Base-by-base conservation (phyloP, 2,329 filamentous ascomycete species). In the Apiospora saccharicola region DNA sequence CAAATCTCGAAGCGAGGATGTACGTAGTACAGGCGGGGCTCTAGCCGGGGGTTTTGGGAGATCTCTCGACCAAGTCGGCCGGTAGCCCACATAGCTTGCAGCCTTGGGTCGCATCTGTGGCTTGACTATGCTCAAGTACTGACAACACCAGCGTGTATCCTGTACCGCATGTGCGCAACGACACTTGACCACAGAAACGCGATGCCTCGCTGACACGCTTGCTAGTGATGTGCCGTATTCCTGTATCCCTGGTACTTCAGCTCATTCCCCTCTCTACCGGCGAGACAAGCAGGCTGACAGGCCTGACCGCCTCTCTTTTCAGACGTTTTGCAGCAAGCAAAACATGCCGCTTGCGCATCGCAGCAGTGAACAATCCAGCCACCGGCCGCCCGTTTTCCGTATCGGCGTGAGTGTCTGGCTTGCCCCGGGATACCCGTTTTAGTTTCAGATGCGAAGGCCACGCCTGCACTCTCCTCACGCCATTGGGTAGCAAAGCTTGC, bases 61-160 rank as follows among this genome's bases (percentile, higher is more conserved):
- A 64, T 64, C 57, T 64, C 57, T 41, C 57, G 57, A 64, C 57
- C 34, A 37, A 64, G 57, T 37, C 41, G 57, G 57, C 34, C 57
- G 53, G 30, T n/a, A 64, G 34, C 34, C 57, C 57, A 64, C 57
- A 41, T 64, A 14, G 34, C 57, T 5, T 64, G 57, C 57, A 64
- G 57, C 57, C 57, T 64, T 64, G 57, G 57, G 57, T 64, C 57
- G 57, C 57, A 64, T 64, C 57, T 64, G 57, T 64, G 57, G 57
- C 57, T 64, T 64, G 57, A 64, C 34, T 22, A 8, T 3, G 22
- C 19, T 26, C 13, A 64, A 64, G 57, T 64, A 64, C 57, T 64
- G 19, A 41, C 57, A 64, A 41, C 30, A 13, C n/a, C 8, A 8
- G 19, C 57, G 57, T 64, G 57, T 64, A 64, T 64, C 30, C 53